Evolutionary conservation across 2,329 filamentous ascomycete species (phyloP).

Genomic region (Alternaria solani): DNA sequence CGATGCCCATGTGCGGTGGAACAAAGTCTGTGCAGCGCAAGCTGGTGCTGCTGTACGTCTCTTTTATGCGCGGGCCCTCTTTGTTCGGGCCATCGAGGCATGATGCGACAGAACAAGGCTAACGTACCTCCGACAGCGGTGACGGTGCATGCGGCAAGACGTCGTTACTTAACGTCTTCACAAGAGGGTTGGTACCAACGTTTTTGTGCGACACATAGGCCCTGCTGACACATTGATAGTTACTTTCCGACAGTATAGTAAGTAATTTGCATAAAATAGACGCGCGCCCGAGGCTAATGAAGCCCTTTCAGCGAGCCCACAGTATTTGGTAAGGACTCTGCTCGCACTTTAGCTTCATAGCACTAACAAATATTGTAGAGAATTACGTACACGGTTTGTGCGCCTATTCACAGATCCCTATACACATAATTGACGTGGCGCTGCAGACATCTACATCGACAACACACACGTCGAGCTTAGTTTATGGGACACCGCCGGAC

Average conservation of each 20-base stretch:
- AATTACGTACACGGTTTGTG: conserved; percentile 94
- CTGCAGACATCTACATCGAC: conserved; percentile 93
- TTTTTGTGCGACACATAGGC: neutral
- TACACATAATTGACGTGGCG: conserved; percentile 17
- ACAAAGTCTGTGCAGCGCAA: conserved; percentile 88
- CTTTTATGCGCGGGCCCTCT: conserved; percentile 28
- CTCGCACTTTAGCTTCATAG: neutral
- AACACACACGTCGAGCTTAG: conserved; percentile 96
- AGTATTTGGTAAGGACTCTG: conserved; percentile 71
- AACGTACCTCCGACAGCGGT: conserved; percentile 65
- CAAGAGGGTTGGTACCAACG: conserved; percentile 79
- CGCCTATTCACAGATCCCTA: neutral
- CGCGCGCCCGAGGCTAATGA: conserved; percentile 28
- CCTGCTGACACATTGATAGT: conserved; percentile 55
- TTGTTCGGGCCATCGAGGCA: conserved; percentile 6
- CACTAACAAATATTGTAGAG: conserved; percentile 61
- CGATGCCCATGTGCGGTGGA: conserved; percentile 60
- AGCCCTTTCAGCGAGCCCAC: conserved; percentile 75
- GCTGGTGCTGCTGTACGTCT: conserved; percentile 85
- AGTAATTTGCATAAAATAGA: conserved; percentile 45
- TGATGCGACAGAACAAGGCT: conserved; percentile 32
- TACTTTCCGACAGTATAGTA: conserved; percentile 98
- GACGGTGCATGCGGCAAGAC: conserved; percentile 98
- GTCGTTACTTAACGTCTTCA: conserved; percentile 96
- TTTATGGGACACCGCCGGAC: conserved; percentile 96